Evolutionary conservation across 2,329 filamentous ascomycete species (phyloP).

Genomic region (Arthrobotrys sinensis): DNA sequence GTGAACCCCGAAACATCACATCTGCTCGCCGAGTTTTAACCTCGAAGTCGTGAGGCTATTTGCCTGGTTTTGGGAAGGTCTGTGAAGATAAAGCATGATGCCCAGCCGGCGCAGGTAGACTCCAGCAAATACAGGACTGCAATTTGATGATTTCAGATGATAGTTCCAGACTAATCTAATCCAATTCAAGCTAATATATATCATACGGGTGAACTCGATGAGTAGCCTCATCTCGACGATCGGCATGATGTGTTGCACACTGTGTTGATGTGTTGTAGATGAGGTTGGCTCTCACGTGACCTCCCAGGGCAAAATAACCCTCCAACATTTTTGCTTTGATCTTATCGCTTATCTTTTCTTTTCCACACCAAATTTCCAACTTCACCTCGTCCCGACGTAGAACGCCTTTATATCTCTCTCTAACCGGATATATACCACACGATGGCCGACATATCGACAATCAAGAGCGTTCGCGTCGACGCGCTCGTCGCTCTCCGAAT

Average conservation of each 20-base stretch:
- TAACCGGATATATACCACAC: conserved; percentile 35
- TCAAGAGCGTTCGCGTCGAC: conserved; percentile 93
- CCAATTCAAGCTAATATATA: background rate
- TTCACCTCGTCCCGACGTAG: conserved; percentile 23
- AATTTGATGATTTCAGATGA: background rate
- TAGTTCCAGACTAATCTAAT: background rate
- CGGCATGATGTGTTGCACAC: conserved; percentile 11
- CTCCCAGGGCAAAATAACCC: conserved; percentile 58
- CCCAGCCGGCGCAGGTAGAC: conserved; percentile 11
- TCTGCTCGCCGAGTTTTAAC: conserved; percentile 23
- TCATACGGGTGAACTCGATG: too few relatives aligned
- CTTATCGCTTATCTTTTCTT: conserved; percentile 59
- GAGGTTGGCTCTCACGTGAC: conserved; percentile 44
- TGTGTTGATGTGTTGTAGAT: conserved; percentile 49
- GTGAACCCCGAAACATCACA: conserved; percentile 16
- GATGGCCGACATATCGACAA: conserved; percentile 57
- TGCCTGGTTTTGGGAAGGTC: conserved; percentile 19
- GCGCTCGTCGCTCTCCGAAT: conserved; percentile 98
- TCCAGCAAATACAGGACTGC: background rate
- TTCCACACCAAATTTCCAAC: conserved; percentile 55
- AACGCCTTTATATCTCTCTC: conserved; percentile 14
- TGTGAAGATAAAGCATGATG: conserved; percentile 22
- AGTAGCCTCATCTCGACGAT: background rate
- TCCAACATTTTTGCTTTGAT: conserved; percentile 43
- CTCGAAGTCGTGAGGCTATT: background rate